Evolutionary conservation across 345 rosid genomes (phyloP), one percentile per base, ranked within the genome.

Genomic region (Eucalyptus cloeziana): DNA sequence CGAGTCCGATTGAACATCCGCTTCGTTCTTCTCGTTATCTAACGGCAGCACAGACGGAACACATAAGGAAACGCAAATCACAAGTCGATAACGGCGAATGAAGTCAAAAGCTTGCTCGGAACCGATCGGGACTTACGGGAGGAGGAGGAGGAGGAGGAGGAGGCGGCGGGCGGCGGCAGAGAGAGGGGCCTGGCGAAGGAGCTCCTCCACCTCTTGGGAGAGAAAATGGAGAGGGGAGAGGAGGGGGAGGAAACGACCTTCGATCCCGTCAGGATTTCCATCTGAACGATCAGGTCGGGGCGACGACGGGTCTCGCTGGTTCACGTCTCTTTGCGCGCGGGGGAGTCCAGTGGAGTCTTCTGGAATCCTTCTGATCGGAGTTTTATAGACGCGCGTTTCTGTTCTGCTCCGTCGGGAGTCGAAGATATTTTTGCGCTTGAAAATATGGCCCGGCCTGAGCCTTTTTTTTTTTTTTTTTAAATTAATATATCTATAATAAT

Each of bases 191-290:
- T 49, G 94, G 94, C 90, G 92, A 87, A 89, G 91, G 89, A 91
- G 37, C 89, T 92, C 90, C 93, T 89, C 89, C 89, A 93, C 90
- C 93, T 90, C 88, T 93, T 95, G 24, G 94, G 94, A 24, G 96
- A 93, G 92, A 96, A 95, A 87, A 96, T 81, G 16, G 97, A 91
- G 76, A 94, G 89, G 24, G 94, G 87, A 31, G 96, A 90, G 3
- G 96, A 92, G 24, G 97, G 91, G 11, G 96, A 92, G 87, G 96
- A 54, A 89, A 90, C 90, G 7, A 97, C 89, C 79, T 95, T 92
- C 2, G 96, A 89, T 71, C 97, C 91, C 91, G 95, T 90, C 47
- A 96, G 90, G 85, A 94, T 86, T 93, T 93, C 97, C 98, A 96
- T 94, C 94, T 16, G 58, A 13, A 43, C 33, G 43, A 76, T 37